Evolutionary conservation across 345 rosid genomes (phyloP), one percentile per base, ranked within the genome.

Genomic region (Brassica nigra): DNA sequence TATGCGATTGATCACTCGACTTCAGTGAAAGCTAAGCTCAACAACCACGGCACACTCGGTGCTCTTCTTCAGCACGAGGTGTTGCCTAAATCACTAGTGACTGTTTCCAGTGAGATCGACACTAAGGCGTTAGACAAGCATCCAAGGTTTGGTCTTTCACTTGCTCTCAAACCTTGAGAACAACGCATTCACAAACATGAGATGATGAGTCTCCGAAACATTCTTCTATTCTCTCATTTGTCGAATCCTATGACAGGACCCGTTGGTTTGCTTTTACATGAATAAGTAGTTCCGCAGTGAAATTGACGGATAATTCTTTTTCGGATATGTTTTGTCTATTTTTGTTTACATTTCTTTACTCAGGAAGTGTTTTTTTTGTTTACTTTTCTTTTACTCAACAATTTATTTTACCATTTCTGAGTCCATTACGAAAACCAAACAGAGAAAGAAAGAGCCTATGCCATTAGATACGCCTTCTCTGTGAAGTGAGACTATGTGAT

Each of bases 21-120:
- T 5, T 16, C 85, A 20, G 85, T 90, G 83, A 95, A 93, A 83
- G 98, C 92, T 49, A 95, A 91, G 85, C 92, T 95, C 59, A 88
- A 91, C 86, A 93, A 87, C 81, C 81, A 85, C 47, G 99, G 98
- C 75, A 91, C 81, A 68, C 90, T 95, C 6, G 93, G 92, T 70
- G 97, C 94, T 16, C 54, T 95, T 79, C 55, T 95, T 63, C 98
- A 95, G 86, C 98, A 93, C 66, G 98, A 95, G 85, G 85, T 95
- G 29, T 54, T 91, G 9, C 97, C 93, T 0, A 90, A 86, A 75
- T 93, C 99, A 0, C 14, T 93, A 66, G 71, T 93, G 80, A 89
- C 96, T 36, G 80, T 95, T 54, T 91, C 98, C 14, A 84, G 94
- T 69, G 99, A 95, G 87, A 54, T 95, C 57, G 92, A 93, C 85